Evolutionary conservation across 2,329 filamentous ascomycete genomes (phyloP).

Genomic region (Aspergillus luchuensis): DNA sequence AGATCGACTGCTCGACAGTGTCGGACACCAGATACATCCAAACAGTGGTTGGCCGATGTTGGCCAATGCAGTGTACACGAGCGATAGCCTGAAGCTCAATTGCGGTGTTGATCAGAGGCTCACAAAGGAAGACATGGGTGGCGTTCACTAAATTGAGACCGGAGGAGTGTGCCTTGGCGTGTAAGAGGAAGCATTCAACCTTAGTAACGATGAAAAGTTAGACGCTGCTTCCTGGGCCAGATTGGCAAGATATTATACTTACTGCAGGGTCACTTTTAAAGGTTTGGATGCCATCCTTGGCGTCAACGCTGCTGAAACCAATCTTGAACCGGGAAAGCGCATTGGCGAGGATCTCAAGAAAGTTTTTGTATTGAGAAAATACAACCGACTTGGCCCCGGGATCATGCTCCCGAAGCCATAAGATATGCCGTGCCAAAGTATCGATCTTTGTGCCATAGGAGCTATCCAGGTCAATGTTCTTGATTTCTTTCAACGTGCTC

Average conservation of each 20-base stretch:
- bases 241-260: conserved; percentile 17
- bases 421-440: conserved; percentile 74
- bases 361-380: conserved; percentile 89
- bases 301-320: conserved; percentile 70
- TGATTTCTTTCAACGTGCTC: conserved; percentile 74
- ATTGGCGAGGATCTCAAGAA: conserved; percentile 70
- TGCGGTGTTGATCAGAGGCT: conserved; percentile 89
- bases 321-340: conserved; percentile 75
- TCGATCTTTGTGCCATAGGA: conserved; percentile 92
- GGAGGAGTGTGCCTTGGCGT: conserved; percentile 83
- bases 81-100: conserved; percentile 94
- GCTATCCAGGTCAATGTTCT: conserved; percentile 70
- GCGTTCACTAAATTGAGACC: conserved; percentile 91
- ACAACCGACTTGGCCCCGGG: conserved; percentile 87
- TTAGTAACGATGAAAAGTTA: conserved; percentile 27
- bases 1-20: conserved; percentile 89
- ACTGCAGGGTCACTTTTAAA: conserved; percentile 73
- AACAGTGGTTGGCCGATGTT: conserved; percentile 82
- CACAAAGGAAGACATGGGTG: conserved; percentile 90
- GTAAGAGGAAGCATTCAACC: conserved; percentile 82
- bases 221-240: not conserved
- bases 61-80: conserved; percentile 91
- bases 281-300: conserved; percentile 66
- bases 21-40: conserved; percentile 93
- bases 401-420: conserved; percentile 83